A percentile compares a stretch with the other conserved stretches of the same genome.
Conservation (phyloP, 192 early-diverging fungal species). For the Obelidium mucronatum region DNA sequence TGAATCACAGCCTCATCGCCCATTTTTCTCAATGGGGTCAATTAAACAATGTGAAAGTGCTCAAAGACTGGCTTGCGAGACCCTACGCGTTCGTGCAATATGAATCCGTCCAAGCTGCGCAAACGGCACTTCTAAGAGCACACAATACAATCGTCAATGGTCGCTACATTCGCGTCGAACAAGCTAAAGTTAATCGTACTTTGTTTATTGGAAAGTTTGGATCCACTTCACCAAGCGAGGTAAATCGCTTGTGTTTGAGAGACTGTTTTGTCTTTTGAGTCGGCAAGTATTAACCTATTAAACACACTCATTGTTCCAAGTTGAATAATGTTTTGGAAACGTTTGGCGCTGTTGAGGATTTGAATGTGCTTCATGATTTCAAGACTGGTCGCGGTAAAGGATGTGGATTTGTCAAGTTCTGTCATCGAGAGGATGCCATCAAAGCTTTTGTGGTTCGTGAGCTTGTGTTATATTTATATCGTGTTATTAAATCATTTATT, state of each 20-base stretch:
- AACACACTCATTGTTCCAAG: conserved; percentile 21
- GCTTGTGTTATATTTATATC: background rate
- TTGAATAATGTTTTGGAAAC: conserved; percentile 47
- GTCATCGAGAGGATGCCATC: conserved; percentile 77
- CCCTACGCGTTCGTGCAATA: conserved; percentile 86
- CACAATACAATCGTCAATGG: conserved; percentile 72
- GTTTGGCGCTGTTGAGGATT: conserved; percentile 72
- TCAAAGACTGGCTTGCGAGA: conserved; percentile 73
- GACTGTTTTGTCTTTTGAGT: background rate
- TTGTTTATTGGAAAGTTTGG: conserved; percentile 63
- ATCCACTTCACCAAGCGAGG: conserved; percentile 26
- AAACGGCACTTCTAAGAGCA: conserved; percentile 65
- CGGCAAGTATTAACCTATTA: no score
- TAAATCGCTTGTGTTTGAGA: background rate
- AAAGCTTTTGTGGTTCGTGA: conserved; percentile 60
- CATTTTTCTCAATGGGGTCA: conserved; percentile 73
- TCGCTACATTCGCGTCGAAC: conserved; percentile 77
- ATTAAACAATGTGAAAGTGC: conserved; percentile 73
- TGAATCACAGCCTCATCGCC: conserved; percentile 59
- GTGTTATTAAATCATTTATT: background rate
- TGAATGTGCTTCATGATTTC: conserved; percentile 58
- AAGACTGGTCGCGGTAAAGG: conserved; percentile 51
- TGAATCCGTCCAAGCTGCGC: conserved; percentile 61
- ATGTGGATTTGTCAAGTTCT: conserved; percentile 75
- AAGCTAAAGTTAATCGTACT: conserved; percentile 79